Base-by-base conservation (phyloP, 2,329 filamentous ascomycete genomes). In the Arthrinium puccinioides region DNA sequence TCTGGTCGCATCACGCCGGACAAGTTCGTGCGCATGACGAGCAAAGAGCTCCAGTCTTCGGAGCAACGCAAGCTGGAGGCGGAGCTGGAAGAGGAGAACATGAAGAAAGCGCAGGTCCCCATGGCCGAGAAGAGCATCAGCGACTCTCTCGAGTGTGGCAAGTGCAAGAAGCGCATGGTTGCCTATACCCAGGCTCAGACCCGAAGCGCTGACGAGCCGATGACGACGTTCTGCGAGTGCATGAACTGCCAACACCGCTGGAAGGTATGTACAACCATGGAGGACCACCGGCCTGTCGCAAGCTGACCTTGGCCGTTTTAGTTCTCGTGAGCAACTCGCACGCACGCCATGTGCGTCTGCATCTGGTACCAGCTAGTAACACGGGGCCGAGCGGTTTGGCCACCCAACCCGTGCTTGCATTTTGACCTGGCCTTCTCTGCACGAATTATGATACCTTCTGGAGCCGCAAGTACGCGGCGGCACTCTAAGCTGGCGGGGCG, bases 101-200 rank as follows among this genome's bases (percentile, higher is more conserved):
- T 97, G 85, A 88, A 88, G 69, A 87, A 90, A 63, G 87, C 92
- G 2, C 94, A 97, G 80, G 89, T 94, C 9, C 86, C 90, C 40
- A 84, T 89, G 71, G 84, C 80, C 14, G 84, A 95, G 64, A 92
- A 88, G 73, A 89, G 84, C 57, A 87, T 96, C 65, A 88, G 82
- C 58, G 83, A 84, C 57, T 86, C 82, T 40, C 73, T 97, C 54
- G 82, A 87, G 63, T 98, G 92, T 66, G 79, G 87, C 55, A 89
- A 88, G 62, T 98, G 92, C 66, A 85, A 85, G 53, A 75, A 94
- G 74, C 89, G 85, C 70, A 89, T 87, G 71, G 92, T 97, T 56
- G 88, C 84, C 62, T 98, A 98, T 64, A 87, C 79, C 33, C 92
- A 98, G 66, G 92, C 92, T 5, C 92, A 98, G 71, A 98, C 92